phyloP scores from a whole-genome alignment of 805 yeast genomes.

The Starmerella geochares region DNA sequence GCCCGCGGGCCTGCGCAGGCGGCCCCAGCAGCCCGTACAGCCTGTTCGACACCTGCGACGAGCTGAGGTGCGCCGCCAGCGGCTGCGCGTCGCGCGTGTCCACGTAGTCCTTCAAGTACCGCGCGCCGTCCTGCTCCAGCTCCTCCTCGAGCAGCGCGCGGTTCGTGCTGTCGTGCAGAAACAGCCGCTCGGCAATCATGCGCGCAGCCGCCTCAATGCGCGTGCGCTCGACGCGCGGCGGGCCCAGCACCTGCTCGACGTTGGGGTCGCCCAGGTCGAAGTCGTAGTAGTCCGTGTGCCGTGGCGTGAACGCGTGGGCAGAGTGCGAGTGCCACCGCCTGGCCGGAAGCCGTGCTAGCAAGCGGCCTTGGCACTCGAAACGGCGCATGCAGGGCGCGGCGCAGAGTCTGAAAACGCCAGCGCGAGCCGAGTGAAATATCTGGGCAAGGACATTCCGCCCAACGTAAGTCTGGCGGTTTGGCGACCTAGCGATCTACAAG shows the following conservation, averaged over 20 bases:
- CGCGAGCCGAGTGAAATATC: not conserved
- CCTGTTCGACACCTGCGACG: conserved; percentile 3
- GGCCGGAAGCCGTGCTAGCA: not conserved
- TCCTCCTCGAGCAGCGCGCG: conserved; percentile 25
- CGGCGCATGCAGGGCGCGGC: not conserved
- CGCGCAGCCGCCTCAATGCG: conserved; percentile 28
- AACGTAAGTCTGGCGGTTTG: too few species aligned
- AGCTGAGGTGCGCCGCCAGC: conserved; percentile 11
- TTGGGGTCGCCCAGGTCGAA: conserved; percentile 14
- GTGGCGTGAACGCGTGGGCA: conserved; percentile 9
- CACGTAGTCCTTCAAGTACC: conserved; percentile 9
- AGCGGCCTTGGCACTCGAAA: not conserved
- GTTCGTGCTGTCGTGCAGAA: conserved; percentile 28
- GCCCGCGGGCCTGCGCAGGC: conserved; percentile 11
- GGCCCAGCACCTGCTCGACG: conserved; percentile 24
- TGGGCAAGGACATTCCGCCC: too few species aligned
- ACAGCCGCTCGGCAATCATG: conserved; percentile 29
- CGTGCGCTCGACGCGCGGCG: conserved; percentile 25
- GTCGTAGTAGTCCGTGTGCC: conserved; percentile 15
- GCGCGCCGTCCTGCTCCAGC: conserved; percentile 12
- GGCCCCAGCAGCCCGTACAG: conserved; percentile 5
- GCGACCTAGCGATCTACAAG: too few species aligned
- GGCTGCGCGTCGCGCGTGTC: conserved; percentile 20
- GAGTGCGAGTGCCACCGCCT: not conserved
- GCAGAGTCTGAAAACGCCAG: not conserved